These are phyloP conservation scores for Microbotryum lychnidis-dioicae DNA, from an alignment of 1,284 basidiomycete species.

Conservation along the genomic window DNA sequence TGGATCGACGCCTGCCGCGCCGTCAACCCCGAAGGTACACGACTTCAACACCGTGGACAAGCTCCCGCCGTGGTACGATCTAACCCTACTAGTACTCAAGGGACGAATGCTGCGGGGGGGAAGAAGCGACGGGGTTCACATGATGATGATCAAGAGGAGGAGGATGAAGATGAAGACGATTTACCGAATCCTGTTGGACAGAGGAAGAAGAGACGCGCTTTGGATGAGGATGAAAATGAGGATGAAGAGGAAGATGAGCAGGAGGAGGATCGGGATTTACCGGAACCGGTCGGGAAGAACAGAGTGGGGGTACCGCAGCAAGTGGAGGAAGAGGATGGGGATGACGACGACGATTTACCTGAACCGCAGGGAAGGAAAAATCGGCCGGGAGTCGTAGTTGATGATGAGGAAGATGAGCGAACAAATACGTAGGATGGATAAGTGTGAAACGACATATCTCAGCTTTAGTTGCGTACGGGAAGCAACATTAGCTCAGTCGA, in stretches of 20 bases:
- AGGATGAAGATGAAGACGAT: conserved; percentile 4
- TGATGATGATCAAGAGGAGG: conserved; percentile 3
- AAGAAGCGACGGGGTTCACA: not conserved
- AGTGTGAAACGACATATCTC: not conserved
- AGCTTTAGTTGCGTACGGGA: too few relatives aligned
- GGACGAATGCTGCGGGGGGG: not conserved
- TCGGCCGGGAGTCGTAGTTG: not conserved
- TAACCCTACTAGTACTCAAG: not conserved
- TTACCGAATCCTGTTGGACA: not conserved
- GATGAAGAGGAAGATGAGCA: not conserved
- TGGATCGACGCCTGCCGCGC: conserved; percentile 43
- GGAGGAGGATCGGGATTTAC: conserved; percentile 12
- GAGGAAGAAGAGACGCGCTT: not conserved
- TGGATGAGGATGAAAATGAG: conserved; percentile 3
- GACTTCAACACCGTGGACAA: not conserved
- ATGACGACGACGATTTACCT: conserved; percentile 1
- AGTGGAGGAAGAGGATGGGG: conserved; percentile 5
- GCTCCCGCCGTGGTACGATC: not conserved
- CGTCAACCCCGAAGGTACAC: conserved; percentile 10
- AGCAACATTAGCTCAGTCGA: too few relatives aligned
- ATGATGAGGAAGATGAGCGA: conserved; percentile 3
- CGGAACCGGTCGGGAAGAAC: conserved; percentile 1
- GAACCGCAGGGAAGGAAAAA: not conserved
- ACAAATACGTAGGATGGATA: not conserved
- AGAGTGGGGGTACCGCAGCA: conserved; percentile 3